phyloP scores from a whole-genome alignment of 768 basidiomycete genomes.

The Termitomyces sp. region DNA sequence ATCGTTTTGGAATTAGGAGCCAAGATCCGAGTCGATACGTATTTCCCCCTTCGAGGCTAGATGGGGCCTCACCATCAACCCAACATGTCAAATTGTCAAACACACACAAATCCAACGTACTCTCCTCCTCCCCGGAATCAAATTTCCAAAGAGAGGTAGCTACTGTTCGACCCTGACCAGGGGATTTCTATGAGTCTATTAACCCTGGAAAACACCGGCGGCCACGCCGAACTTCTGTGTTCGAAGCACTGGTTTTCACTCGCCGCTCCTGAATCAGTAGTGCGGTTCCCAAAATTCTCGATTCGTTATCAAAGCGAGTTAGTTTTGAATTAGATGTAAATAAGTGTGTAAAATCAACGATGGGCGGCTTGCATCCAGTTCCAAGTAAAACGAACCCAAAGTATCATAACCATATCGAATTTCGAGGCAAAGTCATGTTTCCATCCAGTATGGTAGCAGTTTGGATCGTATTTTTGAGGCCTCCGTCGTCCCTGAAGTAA shows the following conservation, averaged over 20 bases:
- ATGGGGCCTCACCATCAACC: conserved; percentile 10
- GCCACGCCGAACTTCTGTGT: not conserved
- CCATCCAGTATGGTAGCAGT: not conserved
- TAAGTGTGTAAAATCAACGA: not conserved
- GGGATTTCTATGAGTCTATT: conserved; percentile 7
- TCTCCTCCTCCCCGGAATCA: conserved; percentile 11
- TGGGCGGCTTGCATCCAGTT: not conserved
- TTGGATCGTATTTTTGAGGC: not conserved
- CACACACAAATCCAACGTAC: conserved; percentile 11
- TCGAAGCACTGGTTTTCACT: not conserved
- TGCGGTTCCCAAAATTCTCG: not conserved
- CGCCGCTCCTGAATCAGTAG: not conserved
- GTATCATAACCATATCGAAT: not conserved
- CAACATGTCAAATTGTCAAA: conserved; percentile 9
- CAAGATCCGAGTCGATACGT: conserved; percentile 13
- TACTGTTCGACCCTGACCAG: conserved; percentile 5
- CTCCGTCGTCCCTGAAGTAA: not conserved
- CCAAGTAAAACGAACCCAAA: not conserved
- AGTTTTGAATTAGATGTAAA: not conserved
- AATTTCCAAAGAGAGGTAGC: conserved; percentile 6
- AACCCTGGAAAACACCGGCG: conserved; percentile 11
- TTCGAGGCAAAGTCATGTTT: not conserved
- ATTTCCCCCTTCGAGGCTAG: conserved; percentile 8
- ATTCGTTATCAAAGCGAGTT: not conserved
- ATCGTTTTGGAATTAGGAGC: conserved; percentile 11